These are phyloP conservation scores for Lactarius evosmus DNA, from an alignment of 768 basidiomycete species.

Conservation along the genomic window DNA sequence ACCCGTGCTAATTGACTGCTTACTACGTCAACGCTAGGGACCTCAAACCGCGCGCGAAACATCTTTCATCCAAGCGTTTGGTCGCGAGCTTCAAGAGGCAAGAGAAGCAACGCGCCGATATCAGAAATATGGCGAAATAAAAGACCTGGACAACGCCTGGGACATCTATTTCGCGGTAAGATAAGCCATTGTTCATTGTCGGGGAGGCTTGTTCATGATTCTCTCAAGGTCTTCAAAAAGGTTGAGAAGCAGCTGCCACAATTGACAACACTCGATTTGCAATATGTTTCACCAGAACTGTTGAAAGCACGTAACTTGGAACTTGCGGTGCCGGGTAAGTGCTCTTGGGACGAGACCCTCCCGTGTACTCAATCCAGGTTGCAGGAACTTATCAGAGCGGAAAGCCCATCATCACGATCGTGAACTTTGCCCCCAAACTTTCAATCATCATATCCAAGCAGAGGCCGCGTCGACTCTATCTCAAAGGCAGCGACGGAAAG, in stretches of 20 bases:
- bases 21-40: conserved; percentile 50
- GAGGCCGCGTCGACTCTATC: conserved; percentile 81
- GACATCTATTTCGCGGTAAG: conserved; percentile 94
- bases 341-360: conserved; percentile 6
- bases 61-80: conserved; percentile 91
- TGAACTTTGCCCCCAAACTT: conserved; percentile 83
- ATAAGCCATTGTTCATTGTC: background rate
- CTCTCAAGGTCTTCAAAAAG: conserved; percentile 82
- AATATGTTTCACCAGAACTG: conserved; percentile 94
- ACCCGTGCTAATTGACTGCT: background rate
- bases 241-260: conserved; percentile 92
- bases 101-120: conserved; percentile 87
- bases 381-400: conserved; percentile 91
- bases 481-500: conserved; percentile 87
- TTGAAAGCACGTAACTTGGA: conserved; percentile 87
- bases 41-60: conserved; percentile 93
- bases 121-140: conserved; percentile 79
- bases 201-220: conserved; percentile 5
- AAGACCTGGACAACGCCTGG: conserved; percentile 96
- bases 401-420: conserved; percentile 74
- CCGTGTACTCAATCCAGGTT: background rate
- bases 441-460: conserved; percentile 97
- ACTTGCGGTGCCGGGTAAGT: conserved; percentile 88
- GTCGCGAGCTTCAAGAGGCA: conserved; percentile 88
- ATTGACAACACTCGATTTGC: conserved; percentile 86